Conservation (phyloP, 2,329 filamentous ascomycete genomes). For the Phaeosphaeriaceae sp. region DNA sequence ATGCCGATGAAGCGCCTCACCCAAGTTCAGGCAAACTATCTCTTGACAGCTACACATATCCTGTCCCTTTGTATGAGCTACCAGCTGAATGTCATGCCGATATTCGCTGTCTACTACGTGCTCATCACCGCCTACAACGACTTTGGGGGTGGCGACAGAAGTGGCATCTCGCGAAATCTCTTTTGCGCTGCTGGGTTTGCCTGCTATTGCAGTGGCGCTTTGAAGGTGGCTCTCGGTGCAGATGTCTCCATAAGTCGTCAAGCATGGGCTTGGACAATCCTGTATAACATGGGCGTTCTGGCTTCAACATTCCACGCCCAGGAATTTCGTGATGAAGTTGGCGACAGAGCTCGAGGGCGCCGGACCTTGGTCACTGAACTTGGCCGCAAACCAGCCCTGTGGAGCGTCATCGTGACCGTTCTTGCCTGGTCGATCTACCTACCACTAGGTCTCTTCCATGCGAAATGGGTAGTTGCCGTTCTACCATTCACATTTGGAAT, state of each 20-base stretch:
- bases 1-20: conserved; percentile 35
- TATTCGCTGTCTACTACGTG: conserved; percentile 21
- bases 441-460: conserved; percentile 11
- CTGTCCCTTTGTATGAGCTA: conserved; percentile 7
- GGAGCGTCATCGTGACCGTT: conserved; percentile 14
- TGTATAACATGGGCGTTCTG: conserved; percentile 31
- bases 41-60: conserved; percentile 13
- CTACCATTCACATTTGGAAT: conserved; percentile 11
- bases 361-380: conserved; percentile 84
- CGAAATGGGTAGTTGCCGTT: conserved; percentile 7
- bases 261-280: conserved; percentile 41
- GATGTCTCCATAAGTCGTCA: conserved; percentile 7
- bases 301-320: conserved; percentile 50
- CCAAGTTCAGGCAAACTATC: conserved; percentile 14
- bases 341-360: conserved; percentile 73
- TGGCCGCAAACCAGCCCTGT: conserved; percentile 43
- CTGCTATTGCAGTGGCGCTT: conserved; percentile 36
- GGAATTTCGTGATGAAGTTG: conserved; percentile 47
- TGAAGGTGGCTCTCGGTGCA: conserved; percentile 29
- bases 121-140: conserved; percentile 43
- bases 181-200: conserved; percentile 40
- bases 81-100: conserved; percentile 7
- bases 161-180: conserved; percentile 35
- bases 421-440: conserved; percentile 19
- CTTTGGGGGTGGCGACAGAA: conserved; percentile 32